Evolutionary conservation across 2,329 filamentous ascomycete species (phyloP), one percentile per base, ranked within the genome.

Genomic region (Sordariomycetes sp.): DNA sequence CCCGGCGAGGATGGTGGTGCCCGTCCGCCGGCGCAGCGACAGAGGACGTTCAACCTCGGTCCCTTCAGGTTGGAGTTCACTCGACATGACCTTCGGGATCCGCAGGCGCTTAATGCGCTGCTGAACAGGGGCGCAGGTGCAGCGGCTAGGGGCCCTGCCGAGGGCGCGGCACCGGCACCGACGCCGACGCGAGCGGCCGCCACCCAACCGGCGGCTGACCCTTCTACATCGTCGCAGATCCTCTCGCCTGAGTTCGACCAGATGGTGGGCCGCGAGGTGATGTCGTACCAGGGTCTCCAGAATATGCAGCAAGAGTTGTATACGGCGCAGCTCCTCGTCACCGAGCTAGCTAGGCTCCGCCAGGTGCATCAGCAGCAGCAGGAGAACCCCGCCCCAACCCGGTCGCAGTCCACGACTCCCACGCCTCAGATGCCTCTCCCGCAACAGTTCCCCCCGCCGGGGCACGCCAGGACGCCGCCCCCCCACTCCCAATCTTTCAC

Each of bases 271-370:
- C 79, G 82, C 57, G 86, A 91, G 64, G 76, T 59, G 12, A 51
- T 55, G 1, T 56, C 59, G 15, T 20, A 89, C 36, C 76, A 80
- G 53, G 73, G 72, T 50, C 72, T 92, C 20, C 80, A 84, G 52
- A 65, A 79, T 36, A 81, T 82, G 17, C 80, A 87, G 55, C 79
- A 85, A 36, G 87, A 94, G 66, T 67, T 91, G 4, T 78, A 82
- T 53, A 72, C 81, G n/a, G 72, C 90, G n/a, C 79, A 85, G 56
- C 71, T 82, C 17, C 74, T 94, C 60, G 79, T 87, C 60, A 71
- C 73, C 22, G 89, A 94, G 66, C 68, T 94, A 54, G 74, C 80
- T 36, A 79, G 85, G 59, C 73, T 91, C 57, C 82, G 86, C 25
- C 75, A 74, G 60, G 61, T 72, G 45, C 77, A 79, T 57, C 70